Conservation (phyloP, 2,329 filamentous ascomycete species). For the Hypoxylon sp. region DNA sequence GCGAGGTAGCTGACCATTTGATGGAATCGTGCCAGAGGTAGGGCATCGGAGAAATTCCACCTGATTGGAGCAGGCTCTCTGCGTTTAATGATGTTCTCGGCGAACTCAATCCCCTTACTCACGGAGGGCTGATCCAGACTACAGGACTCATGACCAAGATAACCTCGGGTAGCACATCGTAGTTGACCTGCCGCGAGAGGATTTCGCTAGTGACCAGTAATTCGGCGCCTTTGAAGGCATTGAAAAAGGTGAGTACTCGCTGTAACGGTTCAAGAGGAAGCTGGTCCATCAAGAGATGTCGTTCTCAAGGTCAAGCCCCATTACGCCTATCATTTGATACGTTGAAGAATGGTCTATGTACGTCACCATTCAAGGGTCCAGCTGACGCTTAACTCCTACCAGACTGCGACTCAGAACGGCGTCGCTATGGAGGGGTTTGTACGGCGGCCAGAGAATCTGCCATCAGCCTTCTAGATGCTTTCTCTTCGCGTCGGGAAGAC, state of each 20-base stretch:
- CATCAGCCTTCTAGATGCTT: constrained; percentile 27
- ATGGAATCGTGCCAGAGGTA: constrained; percentile 19
- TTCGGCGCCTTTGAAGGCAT: constrained; percentile 23
- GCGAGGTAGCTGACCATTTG: constrained; percentile 23
- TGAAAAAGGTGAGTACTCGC: constrained; percentile 12
- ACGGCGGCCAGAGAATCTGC: constrained; percentile 16
- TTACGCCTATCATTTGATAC: too few relatives aligned
- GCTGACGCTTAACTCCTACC: too few relatives aligned
- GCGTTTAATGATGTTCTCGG: too few relatives aligned
- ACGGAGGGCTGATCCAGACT: background rate
- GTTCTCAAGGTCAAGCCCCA: too few relatives aligned
- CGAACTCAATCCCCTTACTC: too few relatives aligned
- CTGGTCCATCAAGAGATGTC: too few relatives aligned
- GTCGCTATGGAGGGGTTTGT: background rate
- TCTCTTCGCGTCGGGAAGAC: constrained; percentile 14
- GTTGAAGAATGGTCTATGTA: too few relatives aligned
- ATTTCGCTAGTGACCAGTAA: constrained; percentile 12
- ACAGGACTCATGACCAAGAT: constrained; percentile 16
- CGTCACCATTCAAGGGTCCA: too few relatives aligned
- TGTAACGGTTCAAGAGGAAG: too few relatives aligned
- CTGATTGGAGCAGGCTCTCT: background rate
- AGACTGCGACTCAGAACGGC: background rate
- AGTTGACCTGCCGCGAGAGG: constrained; percentile 21
- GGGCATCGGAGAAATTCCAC: constrained; percentile 23
- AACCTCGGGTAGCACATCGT: constrained; percentile 29